Percentiles rank a stretch among this genome's conserved stretches.
Evolutionary conservation across 2,329 filamentous ascomycete genomes (phyloP).

Genomic region (Hymenoscyphus infarciens): DNA sequence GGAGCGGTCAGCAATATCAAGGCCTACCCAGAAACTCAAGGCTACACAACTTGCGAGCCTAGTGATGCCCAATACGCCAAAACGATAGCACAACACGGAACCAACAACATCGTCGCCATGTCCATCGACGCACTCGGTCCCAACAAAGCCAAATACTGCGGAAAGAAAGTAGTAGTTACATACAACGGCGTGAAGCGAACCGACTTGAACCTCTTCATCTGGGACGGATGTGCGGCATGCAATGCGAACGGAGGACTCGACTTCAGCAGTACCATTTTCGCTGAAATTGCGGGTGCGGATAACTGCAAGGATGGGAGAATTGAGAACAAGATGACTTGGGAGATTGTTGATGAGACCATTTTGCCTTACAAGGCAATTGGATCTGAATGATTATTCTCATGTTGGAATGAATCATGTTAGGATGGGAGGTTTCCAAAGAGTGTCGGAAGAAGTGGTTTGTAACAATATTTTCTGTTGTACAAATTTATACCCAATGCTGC

Average conservation of each 20-base stretch:
- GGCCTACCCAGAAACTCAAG: background rate
- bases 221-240: background rate
- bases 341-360: constrained; percentile 3
- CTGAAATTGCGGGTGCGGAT: background rate
- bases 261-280: constrained; percentile 1
- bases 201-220: constrained; percentile 3
- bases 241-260: background rate
- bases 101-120: constrained; percentile 5
- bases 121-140: background rate
- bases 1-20: background rate
- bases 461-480: background rate
- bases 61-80: background rate
- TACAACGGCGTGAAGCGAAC: background rate
- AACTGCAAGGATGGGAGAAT: background rate
- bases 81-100: background rate
- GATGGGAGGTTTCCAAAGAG: no score
- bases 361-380: background rate
- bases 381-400: no score
- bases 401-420: background rate
- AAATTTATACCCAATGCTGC: background rate
- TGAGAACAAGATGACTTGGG: constrained; percentile 5
- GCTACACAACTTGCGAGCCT: background rate
- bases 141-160: constrained; percentile 1
- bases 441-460: background rate
- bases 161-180: constrained; percentile 2